Base-by-base conservation (phyloP, 2,329 filamentous ascomycete genomes). In the Colletotrichum destructivum region DNA sequence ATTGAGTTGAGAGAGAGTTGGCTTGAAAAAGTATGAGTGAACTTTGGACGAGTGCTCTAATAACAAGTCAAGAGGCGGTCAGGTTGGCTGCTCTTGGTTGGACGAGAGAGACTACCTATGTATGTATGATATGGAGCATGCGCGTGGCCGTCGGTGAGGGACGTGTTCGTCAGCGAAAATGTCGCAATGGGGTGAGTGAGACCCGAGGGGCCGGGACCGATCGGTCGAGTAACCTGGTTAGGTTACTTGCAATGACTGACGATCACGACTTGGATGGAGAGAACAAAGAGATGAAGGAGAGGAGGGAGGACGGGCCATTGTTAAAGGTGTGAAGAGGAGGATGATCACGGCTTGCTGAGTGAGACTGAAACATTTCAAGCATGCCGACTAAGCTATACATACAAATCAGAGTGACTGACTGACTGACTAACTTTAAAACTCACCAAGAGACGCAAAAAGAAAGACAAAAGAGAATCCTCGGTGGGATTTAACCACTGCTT, bases 401-500 rank as follows among this genome's bases (percentile, higher is more conserved):
- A 26, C 26, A 26, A 26, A 26, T 3, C 26, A 26, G 1, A 9
- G 7, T 31, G 31, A 35, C 31, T 35, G 8, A 35, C 31, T 35
- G 31, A 35, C 31, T 9, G 6, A 35, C 31, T 9, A 2, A 9
- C 31, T 35, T 35, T 0, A 11, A 26, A 9, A 35, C 31, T 35
- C 31, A 35, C 31, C 31, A 35, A 11, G 8, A 23, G 8, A 46
- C 8, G 3, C 11, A 15, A 11, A 4, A 23, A 38, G 21, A 56
- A n/a, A 38, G 0, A 1, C 13, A 47, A 62, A 63, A 69, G 38
- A 9, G 1, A 26, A 2, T 7, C 57, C 26, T 2, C 42, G 18
- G 38, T 56, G 65, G 69, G 2, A 26, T 72, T 23, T 12, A 72
- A 69, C 65, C 65, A 64, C 57, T 68, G 9, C 1, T 8, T 42